Base-by-base conservation (phyloP, 257 asterid genomes). In the Eustoma russellianum region DNA sequence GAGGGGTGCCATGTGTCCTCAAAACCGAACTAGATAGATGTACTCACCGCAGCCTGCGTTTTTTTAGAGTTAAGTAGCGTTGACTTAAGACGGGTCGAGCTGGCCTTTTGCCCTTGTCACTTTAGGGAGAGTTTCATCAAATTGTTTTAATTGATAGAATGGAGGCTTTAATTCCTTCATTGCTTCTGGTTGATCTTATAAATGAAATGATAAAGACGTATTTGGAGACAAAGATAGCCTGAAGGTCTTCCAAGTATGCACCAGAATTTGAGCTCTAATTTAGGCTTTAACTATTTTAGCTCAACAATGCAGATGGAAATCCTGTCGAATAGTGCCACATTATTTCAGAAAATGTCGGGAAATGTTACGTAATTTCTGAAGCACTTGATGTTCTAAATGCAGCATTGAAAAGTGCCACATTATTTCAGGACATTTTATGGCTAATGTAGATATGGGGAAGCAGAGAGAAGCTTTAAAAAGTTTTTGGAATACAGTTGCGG, bases 301-400 rank as follows among this genome's bases (percentile, higher is more conserved):
- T 56, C 55, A 24, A 41, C 54, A 58, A 9, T 56, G 55, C 72
- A 89, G 97, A 78, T 72, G 85, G 82, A 57, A 80, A 78, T 50
- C 66, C 88, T 51, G 81, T 80, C 46, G 94, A n/a, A 67, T 70
- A 63, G 82, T 66, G 86, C 94, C 68, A 79, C 96, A 11, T 55
- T 83, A 48, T 83, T 81, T 17, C 90, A 83, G 75, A 86, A 81
- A 78, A 86, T 79, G 53, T 72, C 86, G 49, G 80, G 83, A 72
- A 78, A 75, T 65, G 71, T 90, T 52, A 73, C 70, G 83, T 86
- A 67, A 86, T 81, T 44, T 79, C 88, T 40, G 97, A 90, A 64
- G 96, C 94, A 50, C 93, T 90, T 33, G 68, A 75, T 58, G 91
- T 86, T 50, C 85, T 90, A 52, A 83, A 90, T 66, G 60, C 97